These are phyloP conservation scores for Solanum clarkiae DNA, from an alignment of 257 asterid species.

Conservation along the genomic window DNA sequence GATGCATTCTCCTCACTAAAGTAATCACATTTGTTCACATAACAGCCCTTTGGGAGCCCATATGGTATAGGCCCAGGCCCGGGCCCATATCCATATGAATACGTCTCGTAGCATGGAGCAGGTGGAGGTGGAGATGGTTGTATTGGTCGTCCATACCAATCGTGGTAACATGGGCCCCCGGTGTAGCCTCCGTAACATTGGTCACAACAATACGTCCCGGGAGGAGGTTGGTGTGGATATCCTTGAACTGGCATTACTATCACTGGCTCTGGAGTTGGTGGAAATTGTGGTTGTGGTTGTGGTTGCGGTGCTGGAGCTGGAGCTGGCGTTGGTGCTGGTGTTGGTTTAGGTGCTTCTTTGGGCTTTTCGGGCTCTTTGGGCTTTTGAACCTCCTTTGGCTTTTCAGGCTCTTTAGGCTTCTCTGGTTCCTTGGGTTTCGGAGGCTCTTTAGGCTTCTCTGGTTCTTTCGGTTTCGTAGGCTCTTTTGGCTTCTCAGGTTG, in stretches of 20 bases:
- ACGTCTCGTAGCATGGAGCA: slow-evolving; percentile 21
- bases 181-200: slow-evolving; percentile 17
- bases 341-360: neutral
- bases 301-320: neutral
- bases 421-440: slow-evolving; percentile 4
- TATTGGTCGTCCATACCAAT: slow-evolving; percentile 33
- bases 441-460: neutral
- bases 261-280: slow-evolving; percentile 7
- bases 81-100: slow-evolving; percentile 7
- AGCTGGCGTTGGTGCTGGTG: neutral
- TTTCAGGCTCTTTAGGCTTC: neutral
- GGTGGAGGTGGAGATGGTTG: slow-evolving; percentile 6
- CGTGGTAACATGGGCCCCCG: slow-evolving; percentile 22
- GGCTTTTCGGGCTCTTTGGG: neutral
- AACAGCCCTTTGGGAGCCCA: slow-evolving; percentile 16
- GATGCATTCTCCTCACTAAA: slow-evolving; percentile 50
- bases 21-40: slow-evolving; percentile 25
- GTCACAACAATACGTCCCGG: neutral
- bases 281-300: neutral
- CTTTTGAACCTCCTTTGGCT: slow-evolving; percentile 10
- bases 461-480: neutral
- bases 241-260: slow-evolving; percentile 22
- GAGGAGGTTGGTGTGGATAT: slow-evolving; percentile 20
- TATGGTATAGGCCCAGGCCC: neutral
- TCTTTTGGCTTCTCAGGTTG: slow-evolving; percentile 1